Base-by-base conservation (phyloP, 2,329 filamentous ascomycete genomes). In the Penicillium sp. region DNA sequence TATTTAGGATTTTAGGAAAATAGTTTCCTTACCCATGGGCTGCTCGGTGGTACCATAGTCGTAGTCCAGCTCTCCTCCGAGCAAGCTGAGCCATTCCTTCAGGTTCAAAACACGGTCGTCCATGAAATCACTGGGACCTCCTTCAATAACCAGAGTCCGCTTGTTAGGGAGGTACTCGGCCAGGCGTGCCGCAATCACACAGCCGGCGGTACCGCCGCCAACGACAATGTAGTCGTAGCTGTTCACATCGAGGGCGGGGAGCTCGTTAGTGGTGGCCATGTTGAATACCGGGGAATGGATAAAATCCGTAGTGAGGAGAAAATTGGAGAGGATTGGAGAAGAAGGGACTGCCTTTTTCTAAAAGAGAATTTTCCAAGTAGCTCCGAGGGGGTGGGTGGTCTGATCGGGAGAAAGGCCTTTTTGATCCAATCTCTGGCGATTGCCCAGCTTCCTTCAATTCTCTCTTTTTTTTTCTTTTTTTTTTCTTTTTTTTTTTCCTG, bases 41-140 rank as follows among this genome's bases (percentile, higher is more conserved):
- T 96, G 92, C 77, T 95, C 91, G 47, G 87, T 91, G 34, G 91
- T 96, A 69, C 85, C 85, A 76, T 96, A 96, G 76, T 96, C 91
- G 76, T 93, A 96, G 78, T 96, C 92, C 60, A 96, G 84, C 70
- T 96, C 87, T 70, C 91, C 90, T 62, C 92, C 92, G 29, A 96
- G 85, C 50, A 96, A 81, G 63, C 83, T 86, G 62, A 96, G 81
- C 92, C 92, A 96, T 76, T 95, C 87, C 70, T 91, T 91, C 65
- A 96, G 83, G 67, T 93, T 87, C 50, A 96, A 83, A 45, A 96
- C 92, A 55, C 90, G 86, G 75, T 94, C 88, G 75, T 96, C 89
- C 80, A 89, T 89, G 76, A 87, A 94, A 75, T 96, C 92, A 72
- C 89, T 93, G 54, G 92, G 92, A 45, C 92, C 92, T 63, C 87